Conservation (phyloP, 208 protist species). For the Trypanosomatidae sp. region DNA sequence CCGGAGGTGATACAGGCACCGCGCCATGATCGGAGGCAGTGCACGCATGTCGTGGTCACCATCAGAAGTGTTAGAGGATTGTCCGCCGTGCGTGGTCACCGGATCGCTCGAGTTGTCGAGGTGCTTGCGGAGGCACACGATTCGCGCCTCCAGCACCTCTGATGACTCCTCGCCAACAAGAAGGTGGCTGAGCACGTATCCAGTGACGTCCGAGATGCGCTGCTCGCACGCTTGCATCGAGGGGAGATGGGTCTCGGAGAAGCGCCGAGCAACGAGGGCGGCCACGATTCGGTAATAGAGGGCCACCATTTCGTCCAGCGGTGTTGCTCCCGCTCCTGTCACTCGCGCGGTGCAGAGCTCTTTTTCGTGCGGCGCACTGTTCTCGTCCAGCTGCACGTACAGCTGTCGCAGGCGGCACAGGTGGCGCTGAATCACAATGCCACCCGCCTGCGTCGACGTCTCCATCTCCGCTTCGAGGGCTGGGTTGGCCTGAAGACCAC, state of each 20-base stretch:
- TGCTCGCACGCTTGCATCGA: slow-evolving; percentile 21
- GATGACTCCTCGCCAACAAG: slow-evolving; percentile 4
- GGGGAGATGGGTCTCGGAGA: slow-evolving; percentile 18
- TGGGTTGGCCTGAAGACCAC: slow-evolving; percentile 6
- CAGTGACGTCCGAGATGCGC: slow-evolving; percentile 1
- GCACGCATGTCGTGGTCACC: not conserved
- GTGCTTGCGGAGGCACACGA: not conserved
- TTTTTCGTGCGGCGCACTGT: not conserved
- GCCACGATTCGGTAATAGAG: slow-evolving; percentile 41
- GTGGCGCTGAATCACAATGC: slow-evolving; percentile 21
- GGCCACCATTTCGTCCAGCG: slow-evolving; percentile 20
- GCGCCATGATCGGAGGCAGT: slow-evolving; percentile 23
- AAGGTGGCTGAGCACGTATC: slow-evolving; percentile 18
- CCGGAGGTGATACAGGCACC: slow-evolving; percentile 15
- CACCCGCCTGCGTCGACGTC: slow-evolving; percentile 9
- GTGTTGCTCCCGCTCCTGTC: slow-evolving; percentile 1
- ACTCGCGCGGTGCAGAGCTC: not conserved
- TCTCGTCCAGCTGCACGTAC: slow-evolving; percentile 5
- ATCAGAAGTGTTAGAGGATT: not conserved
- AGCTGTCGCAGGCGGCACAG: slow-evolving; percentile 18
- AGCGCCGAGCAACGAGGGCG: slow-evolving; percentile 22
- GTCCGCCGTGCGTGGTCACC: too few species aligned
- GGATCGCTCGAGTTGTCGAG: not conserved
- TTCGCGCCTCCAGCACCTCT: slow-evolving; percentile 5
- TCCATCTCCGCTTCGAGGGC: slow-evolving; percentile 11